phyloP scores from a whole-genome alignment of 257 asterid species.

The Solanum rostratum region DNA sequence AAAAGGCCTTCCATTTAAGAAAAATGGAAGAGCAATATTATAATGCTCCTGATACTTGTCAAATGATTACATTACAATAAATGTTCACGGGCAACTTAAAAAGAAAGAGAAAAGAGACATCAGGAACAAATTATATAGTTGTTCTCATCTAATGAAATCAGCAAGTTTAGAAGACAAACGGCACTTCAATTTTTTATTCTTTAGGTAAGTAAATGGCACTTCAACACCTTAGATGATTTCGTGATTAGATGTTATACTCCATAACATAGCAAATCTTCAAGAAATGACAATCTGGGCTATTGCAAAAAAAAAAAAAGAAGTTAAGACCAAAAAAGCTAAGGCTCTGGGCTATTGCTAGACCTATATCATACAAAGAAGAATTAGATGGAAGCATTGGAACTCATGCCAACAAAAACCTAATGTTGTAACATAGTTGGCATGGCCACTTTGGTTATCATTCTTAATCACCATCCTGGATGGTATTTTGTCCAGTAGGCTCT shows the following conservation, averaged over 20 bases:
- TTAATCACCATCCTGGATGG: background rate
- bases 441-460: background rate
- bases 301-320: background rate
- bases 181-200: background rate
- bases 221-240: background rate
- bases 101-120: background rate
- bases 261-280: background rate
- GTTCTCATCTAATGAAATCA: background rate
- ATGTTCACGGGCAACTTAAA: background rate
- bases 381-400: background rate
- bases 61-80: background rate
- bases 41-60: background rate
- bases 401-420: background rate
- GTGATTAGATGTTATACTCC: background rate
- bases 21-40: background rate
- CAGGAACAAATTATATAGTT: background rate
- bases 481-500: background rate
- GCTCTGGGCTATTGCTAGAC: background rate
- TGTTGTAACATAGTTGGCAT: background rate
- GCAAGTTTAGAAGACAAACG: background rate
- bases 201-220: background rate
- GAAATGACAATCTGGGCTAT: background rate
- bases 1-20: background rate
- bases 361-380: background rate
- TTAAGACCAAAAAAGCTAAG: background rate